These are phyloP conservation scores for Chalaropsis ovoidea DNA, from an alignment of 2,329 filamentous ascomycete genomes.

Conservation along the genomic window DNA sequence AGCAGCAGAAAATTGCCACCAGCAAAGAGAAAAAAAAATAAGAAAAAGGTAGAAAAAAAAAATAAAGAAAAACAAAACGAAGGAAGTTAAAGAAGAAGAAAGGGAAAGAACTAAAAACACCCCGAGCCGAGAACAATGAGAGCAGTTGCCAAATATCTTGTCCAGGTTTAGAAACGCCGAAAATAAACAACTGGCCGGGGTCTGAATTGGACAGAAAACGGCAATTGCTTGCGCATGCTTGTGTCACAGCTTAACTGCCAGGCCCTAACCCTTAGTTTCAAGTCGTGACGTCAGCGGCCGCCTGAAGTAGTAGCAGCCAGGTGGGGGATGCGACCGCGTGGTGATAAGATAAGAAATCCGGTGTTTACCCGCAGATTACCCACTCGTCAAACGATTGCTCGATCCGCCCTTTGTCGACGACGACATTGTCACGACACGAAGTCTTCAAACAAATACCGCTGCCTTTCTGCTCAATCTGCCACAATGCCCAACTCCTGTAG, in stretches of 20 bases:
- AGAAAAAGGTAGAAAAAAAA: not conserved
- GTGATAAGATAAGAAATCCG: not conserved
- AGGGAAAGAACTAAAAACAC: not conserved
- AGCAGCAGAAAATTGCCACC: not conserved
- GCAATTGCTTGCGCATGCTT: not conserved
- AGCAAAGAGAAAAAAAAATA: constrained; percentile 15
- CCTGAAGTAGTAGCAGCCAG: not conserved
- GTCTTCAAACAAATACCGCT: no score
- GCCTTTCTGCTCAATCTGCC: constrained; percentile 20
- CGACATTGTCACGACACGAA: not conserved
- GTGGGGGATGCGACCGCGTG: not conserved
- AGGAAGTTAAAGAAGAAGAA: constrained; percentile 22
- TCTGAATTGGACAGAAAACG: not conserved
- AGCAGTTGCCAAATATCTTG: constrained; percentile 6
- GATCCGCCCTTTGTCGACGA: constrained; percentile 21
- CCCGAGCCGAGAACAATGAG: not conserved
- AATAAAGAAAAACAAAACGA: constrained; percentile 25
- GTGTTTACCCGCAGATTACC: not conserved
- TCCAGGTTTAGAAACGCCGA: not conserved
- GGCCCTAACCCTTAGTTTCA: not conserved
- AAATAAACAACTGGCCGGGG: constrained; percentile 9
- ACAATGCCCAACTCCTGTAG: constrained; percentile 91
- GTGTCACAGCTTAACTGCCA: not conserved
- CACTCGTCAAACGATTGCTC: not conserved
- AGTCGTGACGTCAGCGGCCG: not conserved